Percentiles rank a stretch among this genome's conserved stretches.
Conservation (phyloP, 2,329 filamentous ascomycete genomes). For the Phoma herbarum region DNA sequence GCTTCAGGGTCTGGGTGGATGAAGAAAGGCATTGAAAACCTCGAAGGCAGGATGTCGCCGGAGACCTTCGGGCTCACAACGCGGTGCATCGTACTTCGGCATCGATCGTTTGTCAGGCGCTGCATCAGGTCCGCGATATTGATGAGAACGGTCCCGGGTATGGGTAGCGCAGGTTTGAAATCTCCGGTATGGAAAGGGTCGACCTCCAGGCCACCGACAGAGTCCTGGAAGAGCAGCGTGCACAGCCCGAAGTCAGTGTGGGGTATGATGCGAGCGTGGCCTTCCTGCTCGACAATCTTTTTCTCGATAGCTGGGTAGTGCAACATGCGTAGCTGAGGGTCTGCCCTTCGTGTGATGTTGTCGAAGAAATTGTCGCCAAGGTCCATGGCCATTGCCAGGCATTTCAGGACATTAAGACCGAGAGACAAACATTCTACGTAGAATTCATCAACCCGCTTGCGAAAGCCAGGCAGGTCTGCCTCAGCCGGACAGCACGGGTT, state of each 20-base stretch:
- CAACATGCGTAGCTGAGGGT: constrained; percentile 39
- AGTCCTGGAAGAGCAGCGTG: constrained; percentile 52
- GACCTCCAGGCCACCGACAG: constrained; percentile 50
- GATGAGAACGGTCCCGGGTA: constrained; percentile 36
- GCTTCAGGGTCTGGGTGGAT: constrained; percentile 49
- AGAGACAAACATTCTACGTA: constrained; percentile 35
- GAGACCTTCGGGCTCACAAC: constrained; percentile 45
- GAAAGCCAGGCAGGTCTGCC: constrained; percentile 35
- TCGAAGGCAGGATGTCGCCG: constrained; percentile 38
- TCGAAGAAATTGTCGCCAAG: constrained; percentile 39
- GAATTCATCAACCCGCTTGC: constrained; percentile 35
- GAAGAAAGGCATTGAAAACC: constrained; percentile 54
- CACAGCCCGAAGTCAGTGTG: constrained; percentile 49
- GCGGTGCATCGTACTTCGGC: constrained; percentile 50
- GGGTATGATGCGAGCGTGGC: constrained; percentile 38
- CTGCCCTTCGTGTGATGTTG: constrained; percentile 33
- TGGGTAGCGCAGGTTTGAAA: constrained; percentile 36
- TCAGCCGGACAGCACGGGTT: constrained; percentile 33
- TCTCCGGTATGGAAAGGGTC: constrained; percentile 38
- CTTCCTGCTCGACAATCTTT: constrained; percentile 33
- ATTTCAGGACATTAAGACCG: constrained; percentile 34
- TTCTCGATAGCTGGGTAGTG: constrained; percentile 41
- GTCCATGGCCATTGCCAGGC: constrained; percentile 40
- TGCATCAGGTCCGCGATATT: constrained; percentile 40
- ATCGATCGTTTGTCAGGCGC: constrained; percentile 39